Conservation (phyloP, 768 basidiomycete genomes). For the Boletus tylopilopsis region DNA sequence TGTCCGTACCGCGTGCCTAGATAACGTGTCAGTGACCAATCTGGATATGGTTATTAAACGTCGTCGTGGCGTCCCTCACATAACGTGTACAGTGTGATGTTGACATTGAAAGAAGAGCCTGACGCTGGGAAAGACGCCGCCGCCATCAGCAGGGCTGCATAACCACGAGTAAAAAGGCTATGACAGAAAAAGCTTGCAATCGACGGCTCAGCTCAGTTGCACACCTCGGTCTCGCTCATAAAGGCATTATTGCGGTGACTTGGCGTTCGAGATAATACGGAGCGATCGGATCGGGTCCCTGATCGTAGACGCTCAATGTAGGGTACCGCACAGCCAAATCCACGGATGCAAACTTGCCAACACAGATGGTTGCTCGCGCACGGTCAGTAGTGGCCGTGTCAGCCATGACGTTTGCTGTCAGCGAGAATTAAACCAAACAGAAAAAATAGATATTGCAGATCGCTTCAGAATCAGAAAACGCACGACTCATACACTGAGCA, state of each 20-base stretch:
- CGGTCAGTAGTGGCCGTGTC: neutral
- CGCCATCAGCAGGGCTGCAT: constrained; percentile 11
- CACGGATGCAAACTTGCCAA: neutral
- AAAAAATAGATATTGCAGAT: neutral
- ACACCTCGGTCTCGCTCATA: neutral
- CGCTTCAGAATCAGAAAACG: constrained; percentile 2
- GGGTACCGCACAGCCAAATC: constrained; percentile 6
- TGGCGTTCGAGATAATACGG: constrained; percentile 8
- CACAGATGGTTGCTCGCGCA: neutral
- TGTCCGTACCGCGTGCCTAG: constrained; percentile 7
- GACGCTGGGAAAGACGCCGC: constrained; percentile 11
- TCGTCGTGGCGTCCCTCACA: constrained; percentile 17
- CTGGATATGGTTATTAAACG: neutral
- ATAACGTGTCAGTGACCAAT: neutral
- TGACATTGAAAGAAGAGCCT: neutral
- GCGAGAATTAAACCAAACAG: constrained; percentile 5
- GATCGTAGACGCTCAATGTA: neutral
- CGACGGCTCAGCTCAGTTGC: constrained; percentile 2
- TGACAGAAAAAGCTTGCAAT: neutral
- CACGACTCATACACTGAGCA: constrained; percentile 10
- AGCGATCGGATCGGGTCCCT: constrained; percentile 17
- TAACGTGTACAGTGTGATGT: neutral
- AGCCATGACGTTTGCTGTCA: neutral
- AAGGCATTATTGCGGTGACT: constrained; percentile 8
- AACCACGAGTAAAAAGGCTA: constrained; percentile 13